Conservation (phyloP, 495 filamentous ascomycete species). For the Entonaema liquescens region DNA sequence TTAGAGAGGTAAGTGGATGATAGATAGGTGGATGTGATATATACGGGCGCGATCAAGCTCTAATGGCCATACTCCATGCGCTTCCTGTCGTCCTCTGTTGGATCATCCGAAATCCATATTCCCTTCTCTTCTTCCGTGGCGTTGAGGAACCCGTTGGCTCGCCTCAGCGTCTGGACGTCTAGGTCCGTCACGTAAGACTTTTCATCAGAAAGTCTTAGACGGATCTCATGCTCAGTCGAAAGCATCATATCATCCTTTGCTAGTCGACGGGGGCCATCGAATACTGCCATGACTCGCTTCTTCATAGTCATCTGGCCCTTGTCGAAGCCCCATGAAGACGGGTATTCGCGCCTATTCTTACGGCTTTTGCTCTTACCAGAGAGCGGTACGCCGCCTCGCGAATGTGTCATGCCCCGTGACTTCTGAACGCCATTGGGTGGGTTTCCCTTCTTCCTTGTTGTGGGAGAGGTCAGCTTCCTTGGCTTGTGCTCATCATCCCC, state of each 20-base stretch:
- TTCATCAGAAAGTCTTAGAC: conserved; percentile 75
- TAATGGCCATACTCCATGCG: conserved; percentile 50
- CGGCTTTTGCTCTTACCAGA: conserved; percentile 68
- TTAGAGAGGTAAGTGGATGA: conserved; percentile 8
- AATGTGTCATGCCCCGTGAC: conserved; percentile 66
- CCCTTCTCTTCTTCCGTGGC: conserved; percentile 87
- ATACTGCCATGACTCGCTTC: conserved; percentile 94
- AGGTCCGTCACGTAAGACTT: conserved; percentile 90
- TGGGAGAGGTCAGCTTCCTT: conserved; percentile 40
- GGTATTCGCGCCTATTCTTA: conserved; percentile 92
- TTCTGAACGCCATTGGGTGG: conserved; percentile 61
- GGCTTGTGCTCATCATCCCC: conserved; percentile 48
- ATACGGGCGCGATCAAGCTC: conserved; percentile 17
- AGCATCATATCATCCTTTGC: conserved; percentile 99
- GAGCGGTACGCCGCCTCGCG: conserved; percentile 67
- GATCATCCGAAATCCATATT: conserved; percentile 70
- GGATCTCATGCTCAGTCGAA: conserved; percentile 91
- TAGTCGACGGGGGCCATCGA: conserved; percentile 85
- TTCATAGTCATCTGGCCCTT: conserved; percentile 95
- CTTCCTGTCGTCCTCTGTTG: conserved; percentile 57
- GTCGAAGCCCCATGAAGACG: conserved; percentile 89
- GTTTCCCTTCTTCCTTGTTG: conserved; percentile 51
- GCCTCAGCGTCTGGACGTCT: conserved; percentile 87
- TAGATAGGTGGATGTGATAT: not conserved
- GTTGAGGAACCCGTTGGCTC: conserved; percentile 79